Evolutionary conservation across 495 filamentous ascomycete species (phyloP), one percentile per base, ranked within the genome.

Genomic region (Hypoxylon lienhwacheense): DNA sequence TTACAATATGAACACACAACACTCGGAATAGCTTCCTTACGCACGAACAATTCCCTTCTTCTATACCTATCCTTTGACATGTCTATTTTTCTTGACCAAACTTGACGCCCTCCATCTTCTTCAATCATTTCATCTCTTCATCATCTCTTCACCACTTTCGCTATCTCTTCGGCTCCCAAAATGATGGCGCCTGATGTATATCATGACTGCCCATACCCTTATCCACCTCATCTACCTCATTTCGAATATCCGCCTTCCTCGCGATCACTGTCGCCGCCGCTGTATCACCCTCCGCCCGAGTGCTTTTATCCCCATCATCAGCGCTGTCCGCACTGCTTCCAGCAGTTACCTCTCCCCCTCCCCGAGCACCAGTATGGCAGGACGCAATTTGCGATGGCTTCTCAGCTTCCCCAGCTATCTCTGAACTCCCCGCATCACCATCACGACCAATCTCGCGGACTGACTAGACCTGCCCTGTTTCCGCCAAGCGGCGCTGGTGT

Each of bases 141-240:
- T n/a, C 16, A 44, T 3, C 22, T 20, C 19, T 4, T 14, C 6
- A 12, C 16, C 20, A 17, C 12, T 14, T 24, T 22, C 43, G 19
- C 31, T 25, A 17, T 28, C 28, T 26, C 8, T 26, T 8, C 24
- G 8, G 24, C 2, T 16, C 14, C 16, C 2, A 37, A 17, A 6
- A n/a, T 31, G 25, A 32, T 36, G 28, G 25, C 35, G n/a, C 12
- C 42, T 22, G 24, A 25, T 34, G 26, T 26, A 37, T 5, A 29
- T 57, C 39, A 11, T 19, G 47, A 31, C 20, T 2, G n/a, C n/a
- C 22, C 26, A 47, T 51, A 21, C 41, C 33, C 37, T 47, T 42
- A 19, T 31, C 25, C 12, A n/a, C 33, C 33, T 20, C 33, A 19
- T 45, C 7, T 21, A 2, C 25, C 16, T 20, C 41, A 41, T 24